Evolutionary conservation across 2,329 filamentous ascomycete species (phyloP).

Genomic region (Diplodia corticola): DNA sequence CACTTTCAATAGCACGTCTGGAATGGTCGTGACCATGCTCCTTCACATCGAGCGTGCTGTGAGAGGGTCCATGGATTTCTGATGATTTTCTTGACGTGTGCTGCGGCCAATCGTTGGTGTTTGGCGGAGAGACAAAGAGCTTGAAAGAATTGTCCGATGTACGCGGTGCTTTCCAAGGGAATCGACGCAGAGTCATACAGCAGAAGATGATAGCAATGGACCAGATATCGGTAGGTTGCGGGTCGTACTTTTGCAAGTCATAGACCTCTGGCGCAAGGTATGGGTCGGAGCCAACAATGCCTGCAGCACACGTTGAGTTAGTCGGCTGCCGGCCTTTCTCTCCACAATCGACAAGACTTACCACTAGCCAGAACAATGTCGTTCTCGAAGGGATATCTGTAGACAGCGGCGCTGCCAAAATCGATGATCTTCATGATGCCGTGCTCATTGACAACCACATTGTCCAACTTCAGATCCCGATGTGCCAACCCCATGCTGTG

Average conservation of each 20-base stretch:
- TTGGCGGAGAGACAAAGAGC: conserved; percentile 83
- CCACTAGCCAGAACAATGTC: conserved; percentile 79
- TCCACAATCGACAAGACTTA: conserved; percentile 47
- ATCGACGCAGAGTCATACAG: conserved; percentile 93
- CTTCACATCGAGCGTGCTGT: conserved; percentile 35
- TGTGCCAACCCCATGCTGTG: conserved; percentile 95
- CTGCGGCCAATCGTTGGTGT: conserved; percentile 45
- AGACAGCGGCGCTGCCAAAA: conserved; percentile 96
- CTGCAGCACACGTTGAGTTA: conserved; percentile 42
- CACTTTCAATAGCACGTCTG: conserved; percentile 34
- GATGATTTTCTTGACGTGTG: conserved; percentile 11
- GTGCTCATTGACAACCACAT: conserved; percentile 92
- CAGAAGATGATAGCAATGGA: conserved; percentile 98
- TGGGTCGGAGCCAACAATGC: conserved; percentile 84
- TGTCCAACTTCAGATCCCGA: conserved; percentile 93
- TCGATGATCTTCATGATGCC: conserved; percentile 99
- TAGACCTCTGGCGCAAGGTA: conserved; percentile 98
- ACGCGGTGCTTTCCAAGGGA: conserved; percentile 95
- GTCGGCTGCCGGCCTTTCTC: neutral
- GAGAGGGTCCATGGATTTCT: conserved; percentile 35
- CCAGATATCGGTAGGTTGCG: conserved; percentile 94
- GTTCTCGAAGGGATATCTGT: conserved; percentile 94
- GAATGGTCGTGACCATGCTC: conserved; percentile 26
- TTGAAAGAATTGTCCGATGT: conserved; percentile 93
- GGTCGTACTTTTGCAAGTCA: conserved; percentile 89